These are phyloP conservation scores for Teunomyces pallodes DNA, from an alignment of 805 yeast genomes.

Conservation along the genomic window DNA sequence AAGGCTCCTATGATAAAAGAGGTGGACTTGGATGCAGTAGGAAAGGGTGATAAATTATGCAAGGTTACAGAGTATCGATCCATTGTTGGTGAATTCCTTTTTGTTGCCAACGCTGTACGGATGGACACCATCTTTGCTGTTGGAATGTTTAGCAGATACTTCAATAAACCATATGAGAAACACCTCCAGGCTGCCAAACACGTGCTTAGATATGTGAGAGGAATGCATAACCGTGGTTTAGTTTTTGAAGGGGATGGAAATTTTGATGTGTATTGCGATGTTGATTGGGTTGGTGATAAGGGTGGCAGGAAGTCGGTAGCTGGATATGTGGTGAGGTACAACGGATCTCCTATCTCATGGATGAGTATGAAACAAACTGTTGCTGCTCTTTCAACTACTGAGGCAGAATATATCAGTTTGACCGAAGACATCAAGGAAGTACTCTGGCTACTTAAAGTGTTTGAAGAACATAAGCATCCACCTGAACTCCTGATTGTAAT, in stretches of 20 bases:
- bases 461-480: background rate
- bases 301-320: constrained; percentile 5
- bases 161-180: background rate
- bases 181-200: background rate
- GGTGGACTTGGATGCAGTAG: background rate
- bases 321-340: constrained; percentile 2
- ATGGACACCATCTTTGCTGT: background rate
- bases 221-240: constrained; percentile 5
- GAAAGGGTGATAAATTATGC: background rate
- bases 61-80: background rate
- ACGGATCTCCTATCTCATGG: constrained; percentile 14
- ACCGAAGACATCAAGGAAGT: constrained; percentile 10
- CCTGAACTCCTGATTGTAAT: background rate
- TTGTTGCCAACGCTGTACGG: background rate
- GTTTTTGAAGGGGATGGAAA: background rate
- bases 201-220: constrained; percentile 10
- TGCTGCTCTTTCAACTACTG: constrained; percentile 13
- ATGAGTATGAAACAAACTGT: constrained; percentile 12
- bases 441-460: constrained; percentile 5
- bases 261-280: constrained; percentile 11
- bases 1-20: background rate
- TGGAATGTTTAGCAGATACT: background rate
- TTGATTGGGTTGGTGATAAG: constrained; percentile 8
- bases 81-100: background rate
- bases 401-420: constrained; percentile 13